Conservation (phyloP, 202 grass and related monocot genomes). For the Setaria italica region DNA sequence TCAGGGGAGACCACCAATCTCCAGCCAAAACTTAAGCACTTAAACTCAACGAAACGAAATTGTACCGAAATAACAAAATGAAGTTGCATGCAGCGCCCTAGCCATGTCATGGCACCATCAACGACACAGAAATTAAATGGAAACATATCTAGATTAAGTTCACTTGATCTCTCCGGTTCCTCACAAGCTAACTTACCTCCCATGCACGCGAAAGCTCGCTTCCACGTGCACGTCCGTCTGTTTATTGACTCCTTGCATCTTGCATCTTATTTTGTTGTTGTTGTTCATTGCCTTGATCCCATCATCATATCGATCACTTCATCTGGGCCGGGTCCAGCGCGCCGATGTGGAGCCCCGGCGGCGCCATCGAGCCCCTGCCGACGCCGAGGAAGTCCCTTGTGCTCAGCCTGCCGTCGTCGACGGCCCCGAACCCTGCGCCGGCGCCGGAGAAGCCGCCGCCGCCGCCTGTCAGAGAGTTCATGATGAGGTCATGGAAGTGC, state of each 20-base stretch:
- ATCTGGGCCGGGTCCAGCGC: conserved; percentile 68
- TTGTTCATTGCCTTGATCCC: not conserved
- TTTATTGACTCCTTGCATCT: conserved; percentile 17
- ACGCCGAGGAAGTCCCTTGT: conserved; percentile 96
- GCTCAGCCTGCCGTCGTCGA: conserved; percentile 63
- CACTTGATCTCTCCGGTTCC: not conserved
- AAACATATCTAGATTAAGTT: conserved; percentile 16
- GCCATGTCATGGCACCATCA: not conserved
- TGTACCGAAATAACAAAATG: conserved; percentile 10
- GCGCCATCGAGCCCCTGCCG: conserved; percentile 49
- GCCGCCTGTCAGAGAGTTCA: conserved; percentile 65
- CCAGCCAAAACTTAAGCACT: conserved; percentile 1
- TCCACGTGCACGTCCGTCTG: conserved; percentile 21
- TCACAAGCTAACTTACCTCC: conserved; percentile 1
- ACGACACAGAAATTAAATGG: not conserved
- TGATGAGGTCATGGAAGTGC: conserved; percentile 83
- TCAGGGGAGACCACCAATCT: not conserved
- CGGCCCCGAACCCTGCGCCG: conserved; percentile 18
- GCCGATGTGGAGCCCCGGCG: conserved; percentile 62
- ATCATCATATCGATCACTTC: conserved; percentile 48
- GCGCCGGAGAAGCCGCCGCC: conserved; percentile 25
- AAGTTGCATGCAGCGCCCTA: conserved; percentile 6
- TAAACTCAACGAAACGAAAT: not conserved
- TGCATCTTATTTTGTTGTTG: conserved; percentile 20
- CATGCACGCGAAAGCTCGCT: not conserved